These are phyloP conservation scores for Neonectria hederae DNA, from an alignment of 2,329 filamentous ascomycete genomes.

Conservation along the genomic window DNA sequence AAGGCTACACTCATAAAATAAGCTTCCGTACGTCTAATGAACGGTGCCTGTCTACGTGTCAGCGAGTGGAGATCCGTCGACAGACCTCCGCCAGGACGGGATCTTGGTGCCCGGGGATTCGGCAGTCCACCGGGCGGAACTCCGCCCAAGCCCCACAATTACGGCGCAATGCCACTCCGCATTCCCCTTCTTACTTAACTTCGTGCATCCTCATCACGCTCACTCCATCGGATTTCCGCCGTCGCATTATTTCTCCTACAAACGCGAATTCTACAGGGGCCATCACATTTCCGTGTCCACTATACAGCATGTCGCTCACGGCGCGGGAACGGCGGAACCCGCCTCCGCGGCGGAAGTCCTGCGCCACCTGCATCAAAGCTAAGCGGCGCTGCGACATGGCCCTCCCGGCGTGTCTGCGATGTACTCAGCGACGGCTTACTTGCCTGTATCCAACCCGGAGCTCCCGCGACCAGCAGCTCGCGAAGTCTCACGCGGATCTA, in stretches of 20 bases:
- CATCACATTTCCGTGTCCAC: not conserved
- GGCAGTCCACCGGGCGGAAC: slow-evolving; percentile 36
- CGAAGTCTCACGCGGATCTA: slow-evolving; percentile 7
- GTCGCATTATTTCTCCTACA: not conserved
- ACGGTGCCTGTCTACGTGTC: not conserved
- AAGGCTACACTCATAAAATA: not conserved
- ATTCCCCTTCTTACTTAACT: not conserved
- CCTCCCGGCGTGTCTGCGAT: slow-evolving; percentile 62
- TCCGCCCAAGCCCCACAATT: slow-evolving; percentile 41
- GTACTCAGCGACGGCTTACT: slow-evolving; percentile 55
- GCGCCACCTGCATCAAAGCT: slow-evolving; percentile 63
- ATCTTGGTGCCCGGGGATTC: slow-evolving; percentile 1
- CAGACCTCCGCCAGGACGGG: slow-evolving; percentile 21
- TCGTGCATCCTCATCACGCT: not conserved
- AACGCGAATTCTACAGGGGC: not conserved
- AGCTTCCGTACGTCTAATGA: not conserved
- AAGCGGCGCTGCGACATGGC: slow-evolving; percentile 66
- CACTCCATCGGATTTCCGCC: slow-evolving; percentile 11
- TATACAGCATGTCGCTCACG: slow-evolving; percentile 42
- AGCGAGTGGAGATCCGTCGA: not conserved
- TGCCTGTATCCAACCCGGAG: slow-evolving; percentile 56
- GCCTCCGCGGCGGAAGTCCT: slow-evolving; percentile 64
- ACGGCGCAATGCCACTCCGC: slow-evolving; percentile 21
- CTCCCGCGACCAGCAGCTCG: slow-evolving; percentile 2
- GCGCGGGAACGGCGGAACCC: slow-evolving; percentile 54